Evolutionary conservation across 73 alveolate species (phyloP).

Genomic region (Tetrahymena borealis): DNA sequence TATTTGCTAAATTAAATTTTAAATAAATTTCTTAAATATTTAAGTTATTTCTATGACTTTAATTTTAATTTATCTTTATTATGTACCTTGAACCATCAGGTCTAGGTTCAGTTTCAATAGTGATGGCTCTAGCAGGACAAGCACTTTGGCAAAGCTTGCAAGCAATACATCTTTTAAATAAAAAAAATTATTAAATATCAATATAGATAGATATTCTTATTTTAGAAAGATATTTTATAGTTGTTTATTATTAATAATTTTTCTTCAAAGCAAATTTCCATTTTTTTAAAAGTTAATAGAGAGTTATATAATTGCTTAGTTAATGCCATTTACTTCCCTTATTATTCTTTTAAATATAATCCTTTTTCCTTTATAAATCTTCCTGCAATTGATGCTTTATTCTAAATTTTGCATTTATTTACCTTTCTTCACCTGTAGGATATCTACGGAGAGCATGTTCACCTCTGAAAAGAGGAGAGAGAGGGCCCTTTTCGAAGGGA

Average conservation of each 20-base stretch:
- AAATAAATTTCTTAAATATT: too few relatives aligned
- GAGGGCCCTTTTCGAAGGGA: slow-evolving; percentile 88
- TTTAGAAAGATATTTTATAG: too few relatives aligned
- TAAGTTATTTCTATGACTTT: too few relatives aligned
- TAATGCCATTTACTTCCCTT: too few relatives aligned
- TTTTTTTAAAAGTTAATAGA: too few relatives aligned
- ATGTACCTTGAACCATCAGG: slow-evolving; percentile 69
- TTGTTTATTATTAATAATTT: too few relatives aligned
- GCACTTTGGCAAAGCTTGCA: slow-evolving; percentile 86
- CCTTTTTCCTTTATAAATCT: neutral
- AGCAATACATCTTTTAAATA: slow-evolving; percentile 71
- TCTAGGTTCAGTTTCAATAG: slow-evolving; percentile 87
- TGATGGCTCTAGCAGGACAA: slow-evolving; percentile 86
- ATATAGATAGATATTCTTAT: too few relatives aligned
- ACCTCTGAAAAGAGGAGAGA: slow-evolving; percentile 84
- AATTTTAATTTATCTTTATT: too few relatives aligned
- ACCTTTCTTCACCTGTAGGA: slow-evolving; percentile 87
- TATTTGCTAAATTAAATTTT: neutral
- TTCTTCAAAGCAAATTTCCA: too few relatives aligned
- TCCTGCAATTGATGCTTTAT: neutral
- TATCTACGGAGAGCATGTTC: slow-evolving; percentile 88
- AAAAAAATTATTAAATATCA: neutral
- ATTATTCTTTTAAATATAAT: too few relatives aligned
- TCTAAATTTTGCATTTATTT: neutral
- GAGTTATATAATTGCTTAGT: too few relatives aligned